A percentile compares a stretch with the other conserved stretches of the same genome.
Conservation (phyloP, 257 asterid species). For the Ophiorrhiza pumila region DNA sequence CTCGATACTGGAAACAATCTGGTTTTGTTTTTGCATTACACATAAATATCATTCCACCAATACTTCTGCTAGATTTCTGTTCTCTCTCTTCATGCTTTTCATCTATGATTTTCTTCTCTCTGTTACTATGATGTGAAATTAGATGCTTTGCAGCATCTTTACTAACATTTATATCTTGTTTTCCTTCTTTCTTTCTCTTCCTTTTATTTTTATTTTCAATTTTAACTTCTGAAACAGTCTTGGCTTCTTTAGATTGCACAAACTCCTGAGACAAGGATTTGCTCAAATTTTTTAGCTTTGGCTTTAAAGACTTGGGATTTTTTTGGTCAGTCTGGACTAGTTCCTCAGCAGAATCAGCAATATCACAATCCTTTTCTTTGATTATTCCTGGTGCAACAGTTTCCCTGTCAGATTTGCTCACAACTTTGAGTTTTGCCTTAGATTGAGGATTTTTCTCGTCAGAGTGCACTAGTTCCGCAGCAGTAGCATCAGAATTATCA, state of each 20-base stretch:
- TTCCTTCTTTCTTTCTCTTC: constrained; percentile 35
- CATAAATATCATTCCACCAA: constrained; percentile 88
- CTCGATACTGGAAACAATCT: constrained; percentile 69
- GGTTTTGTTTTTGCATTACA: constrained; percentile 90
- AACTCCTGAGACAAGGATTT: constrained; percentile 32
- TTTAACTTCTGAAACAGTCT: constrained; percentile 24
- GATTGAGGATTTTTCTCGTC: neutral
- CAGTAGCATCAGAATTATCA: constrained; percentile 24
- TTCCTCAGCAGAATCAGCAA: constrained; percentile 22
- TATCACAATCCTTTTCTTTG: constrained; percentile 18
- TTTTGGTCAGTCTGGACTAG: neutral
- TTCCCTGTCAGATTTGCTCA: constrained; percentile 20
- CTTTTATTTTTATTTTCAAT: constrained; percentile 26
- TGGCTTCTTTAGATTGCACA: constrained; percentile 34
- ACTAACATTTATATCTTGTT: constrained; percentile 24
- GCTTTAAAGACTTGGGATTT: constrained; percentile 16
- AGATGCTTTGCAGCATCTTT: constrained; percentile 17
- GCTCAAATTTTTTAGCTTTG: constrained; percentile 22
- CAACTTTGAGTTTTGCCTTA: neutral
- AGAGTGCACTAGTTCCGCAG: constrained; percentile 22
- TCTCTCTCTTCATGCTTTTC: constrained; percentile 32
- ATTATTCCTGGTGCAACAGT: constrained; percentile 35
- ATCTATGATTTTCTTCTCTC: constrained; percentile 22
- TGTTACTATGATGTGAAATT: constrained; percentile 17
- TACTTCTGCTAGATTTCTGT: constrained; percentile 30